Conservation (phyloP, 306 rosid genomes). For the Pachyrhizus erosus region DNA sequence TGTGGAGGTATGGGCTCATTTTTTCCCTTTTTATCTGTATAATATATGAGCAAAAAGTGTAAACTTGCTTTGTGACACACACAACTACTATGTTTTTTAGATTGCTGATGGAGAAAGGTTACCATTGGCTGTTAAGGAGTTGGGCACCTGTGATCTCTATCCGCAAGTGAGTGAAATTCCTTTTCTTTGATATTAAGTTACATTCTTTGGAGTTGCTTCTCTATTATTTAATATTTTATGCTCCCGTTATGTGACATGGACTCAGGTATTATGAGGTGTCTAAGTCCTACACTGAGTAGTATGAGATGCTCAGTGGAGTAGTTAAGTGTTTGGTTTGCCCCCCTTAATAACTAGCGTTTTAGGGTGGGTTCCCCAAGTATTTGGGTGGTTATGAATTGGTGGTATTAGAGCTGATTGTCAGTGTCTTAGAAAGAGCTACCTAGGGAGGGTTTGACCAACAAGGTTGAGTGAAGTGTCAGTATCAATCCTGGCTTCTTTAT, state of each 20-base stretch:
- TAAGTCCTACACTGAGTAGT: too few relatives aligned
- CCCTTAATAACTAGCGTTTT: too few relatives aligned
- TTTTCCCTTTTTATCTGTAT: constrained; percentile 12
- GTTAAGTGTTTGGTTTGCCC: too few relatives aligned
- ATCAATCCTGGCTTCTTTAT: constrained; percentile 9
- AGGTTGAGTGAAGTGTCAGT: neutral
- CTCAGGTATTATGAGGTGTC: too few relatives aligned
- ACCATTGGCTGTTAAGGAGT: constrained; percentile 94
- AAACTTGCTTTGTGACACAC: constrained; percentile 32
- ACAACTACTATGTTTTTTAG: constrained; percentile 53
- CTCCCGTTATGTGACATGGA: neutral
- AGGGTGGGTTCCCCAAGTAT: too few relatives aligned
- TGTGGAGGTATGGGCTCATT: constrained; percentile 68
- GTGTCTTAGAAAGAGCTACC: too few relatives aligned
- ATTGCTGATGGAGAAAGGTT: constrained; percentile 97
- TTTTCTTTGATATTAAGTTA: constrained; percentile 39
- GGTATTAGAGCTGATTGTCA: too few relatives aligned
- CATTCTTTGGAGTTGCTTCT: constrained; percentile 27
- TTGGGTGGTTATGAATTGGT: too few relatives aligned
- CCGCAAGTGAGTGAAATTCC: constrained; percentile 74
- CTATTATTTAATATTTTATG: constrained; percentile 9
- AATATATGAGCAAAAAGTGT: neutral
- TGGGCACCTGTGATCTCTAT: constrained; percentile 99
- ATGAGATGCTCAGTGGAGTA: too few relatives aligned
- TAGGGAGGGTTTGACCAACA: too few relatives aligned